These are phyloP conservation scores for Colletotrichum eremochloae DNA, from an alignment of 2,329 filamentous ascomycete genomes.

Conservation along the genomic window DNA sequence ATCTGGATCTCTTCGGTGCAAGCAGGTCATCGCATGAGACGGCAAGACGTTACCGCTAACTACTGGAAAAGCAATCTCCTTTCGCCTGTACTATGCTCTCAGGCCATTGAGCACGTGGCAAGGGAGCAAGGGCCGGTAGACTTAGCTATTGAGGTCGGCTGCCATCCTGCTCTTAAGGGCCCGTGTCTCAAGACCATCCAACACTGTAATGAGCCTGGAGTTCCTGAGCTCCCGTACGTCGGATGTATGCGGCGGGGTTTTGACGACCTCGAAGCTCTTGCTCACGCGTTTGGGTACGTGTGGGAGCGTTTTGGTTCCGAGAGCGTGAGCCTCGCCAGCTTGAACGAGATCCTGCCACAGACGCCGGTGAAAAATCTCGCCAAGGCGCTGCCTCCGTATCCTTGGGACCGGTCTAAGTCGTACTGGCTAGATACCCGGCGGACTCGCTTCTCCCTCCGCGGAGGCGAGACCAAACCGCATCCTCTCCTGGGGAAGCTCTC, in stretches of 20 bases:
- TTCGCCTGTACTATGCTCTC: not conserved
- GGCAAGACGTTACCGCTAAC: not conserved
- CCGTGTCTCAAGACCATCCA: not conserved
- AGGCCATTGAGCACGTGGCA: not conserved
- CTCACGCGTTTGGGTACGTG: not conserved
- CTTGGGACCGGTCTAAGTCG: not conserved
- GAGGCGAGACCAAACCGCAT: not conserved
- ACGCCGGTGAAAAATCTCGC: not conserved
- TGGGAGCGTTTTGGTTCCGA: not conserved
- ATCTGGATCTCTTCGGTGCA: not conserved
- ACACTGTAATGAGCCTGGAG: not conserved
- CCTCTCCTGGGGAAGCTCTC: not conserved
- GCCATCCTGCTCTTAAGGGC: not conserved
- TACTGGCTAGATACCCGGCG: not conserved
- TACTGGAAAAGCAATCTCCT: not conserved
- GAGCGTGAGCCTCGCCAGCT: not conserved
- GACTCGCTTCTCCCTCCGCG: not conserved
- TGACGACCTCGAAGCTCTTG: not conserved
- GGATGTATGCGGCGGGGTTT: not conserved
- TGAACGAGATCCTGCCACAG: not conserved
- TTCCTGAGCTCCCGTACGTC: not conserved
- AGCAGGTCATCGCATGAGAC: not conserved
- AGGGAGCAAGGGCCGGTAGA: not conserved
- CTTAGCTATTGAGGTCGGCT: not conserved
- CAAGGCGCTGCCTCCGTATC: not conserved